Conservation (phyloP, 2,329 filamentous ascomycete species). For the Basipetospora chlamydospora region DNA sequence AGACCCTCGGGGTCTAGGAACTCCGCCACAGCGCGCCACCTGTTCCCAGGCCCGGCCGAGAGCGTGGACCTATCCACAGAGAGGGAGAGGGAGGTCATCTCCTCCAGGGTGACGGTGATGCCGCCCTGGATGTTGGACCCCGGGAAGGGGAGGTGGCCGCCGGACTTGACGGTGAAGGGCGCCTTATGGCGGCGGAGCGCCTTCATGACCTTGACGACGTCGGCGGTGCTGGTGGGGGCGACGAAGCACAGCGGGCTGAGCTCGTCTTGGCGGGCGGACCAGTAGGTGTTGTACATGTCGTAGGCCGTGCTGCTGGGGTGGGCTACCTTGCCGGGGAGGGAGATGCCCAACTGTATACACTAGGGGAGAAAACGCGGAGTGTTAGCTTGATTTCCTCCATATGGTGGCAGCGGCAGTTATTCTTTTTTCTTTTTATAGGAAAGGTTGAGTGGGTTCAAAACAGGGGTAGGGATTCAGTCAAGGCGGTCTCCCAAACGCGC, state of each 20-base stretch:
- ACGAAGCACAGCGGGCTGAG: slow-evolving; percentile 14
- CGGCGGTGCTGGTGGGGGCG: slow-evolving; percentile 11
- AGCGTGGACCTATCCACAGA: slow-evolving; percentile 17
- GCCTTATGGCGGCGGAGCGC: slow-evolving; percentile 7
- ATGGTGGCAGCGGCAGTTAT: too few species aligned
- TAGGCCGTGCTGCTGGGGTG: background rate
- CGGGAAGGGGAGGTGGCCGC: slow-evolving; percentile 17
- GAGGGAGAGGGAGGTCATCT: slow-evolving; percentile 9
- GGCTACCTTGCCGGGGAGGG: slow-evolving; percentile 2
- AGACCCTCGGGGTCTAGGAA: slow-evolving; percentile 17
- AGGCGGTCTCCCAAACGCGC: too few species aligned
- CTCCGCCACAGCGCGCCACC: slow-evolving; percentile 21
- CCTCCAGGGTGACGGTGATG: slow-evolving; percentile 15
- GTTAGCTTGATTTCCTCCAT: too few species aligned
- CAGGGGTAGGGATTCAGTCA: too few species aligned
- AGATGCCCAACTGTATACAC: background rate
- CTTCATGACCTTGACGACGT: slow-evolving; percentile 10
- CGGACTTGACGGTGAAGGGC: slow-evolving; percentile 24
- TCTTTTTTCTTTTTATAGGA: too few species aligned
- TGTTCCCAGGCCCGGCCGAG: slow-evolving; percentile 27
- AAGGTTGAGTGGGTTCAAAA: too few species aligned
- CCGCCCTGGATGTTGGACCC: slow-evolving; percentile 15
- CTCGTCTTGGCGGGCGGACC: slow-evolving; percentile 16
- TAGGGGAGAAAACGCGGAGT: too few species aligned
- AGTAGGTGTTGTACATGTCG: slow-evolving; percentile 13